Percentiles rank a stretch among this genome's conserved stretches.
These are phyloP conservation scores for Saccharum hybrid DNA, from an alignment of 202 grass and related monocot species.

Conservation along the genomic window DNA sequence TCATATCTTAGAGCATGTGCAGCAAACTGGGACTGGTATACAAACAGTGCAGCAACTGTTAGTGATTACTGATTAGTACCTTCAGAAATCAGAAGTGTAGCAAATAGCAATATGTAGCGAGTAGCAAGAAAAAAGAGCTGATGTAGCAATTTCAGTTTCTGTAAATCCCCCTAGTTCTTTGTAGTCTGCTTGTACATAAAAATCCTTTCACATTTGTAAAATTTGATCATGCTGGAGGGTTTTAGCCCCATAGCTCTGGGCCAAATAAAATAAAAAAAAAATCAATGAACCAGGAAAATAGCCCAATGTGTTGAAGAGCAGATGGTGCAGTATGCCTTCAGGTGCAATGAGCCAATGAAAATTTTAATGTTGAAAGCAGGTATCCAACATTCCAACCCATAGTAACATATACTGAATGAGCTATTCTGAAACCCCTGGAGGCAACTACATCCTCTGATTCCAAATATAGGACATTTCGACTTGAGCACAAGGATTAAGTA, in stretches of 20 bases:
- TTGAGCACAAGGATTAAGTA: background rate
- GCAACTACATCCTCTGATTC: background rate
- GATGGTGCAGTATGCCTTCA: background rate
- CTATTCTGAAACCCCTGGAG: background rate
- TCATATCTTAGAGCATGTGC: constrained; percentile 38
- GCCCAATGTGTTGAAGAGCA: background rate
- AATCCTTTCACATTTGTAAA: background rate
- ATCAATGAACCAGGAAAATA: background rate
- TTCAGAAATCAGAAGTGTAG: constrained; percentile 1
- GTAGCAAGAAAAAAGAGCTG: constrained; percentile 5
- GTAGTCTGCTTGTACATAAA: background rate
- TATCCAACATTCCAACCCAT: constrained; percentile 16
- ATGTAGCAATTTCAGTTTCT: background rate
- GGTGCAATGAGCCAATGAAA: background rate
- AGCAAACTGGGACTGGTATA: constrained; percentile 32
- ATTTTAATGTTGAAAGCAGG: background rate
- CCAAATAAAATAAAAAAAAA: background rate
- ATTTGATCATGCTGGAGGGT: background rate
- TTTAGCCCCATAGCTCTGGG: background rate
- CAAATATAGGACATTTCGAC: background rate
- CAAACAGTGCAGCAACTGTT: constrained; percentile 11
- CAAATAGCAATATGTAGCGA: background rate
- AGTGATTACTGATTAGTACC: constrained; percentile 26
- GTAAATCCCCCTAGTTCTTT: background rate
- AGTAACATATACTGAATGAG: background rate